A percentile compares a stretch with the other conserved stretches of the same genome.
phyloP scores from a whole-genome alignment of 148 eudicot species.

The Chenopodium quinoa region DNA sequence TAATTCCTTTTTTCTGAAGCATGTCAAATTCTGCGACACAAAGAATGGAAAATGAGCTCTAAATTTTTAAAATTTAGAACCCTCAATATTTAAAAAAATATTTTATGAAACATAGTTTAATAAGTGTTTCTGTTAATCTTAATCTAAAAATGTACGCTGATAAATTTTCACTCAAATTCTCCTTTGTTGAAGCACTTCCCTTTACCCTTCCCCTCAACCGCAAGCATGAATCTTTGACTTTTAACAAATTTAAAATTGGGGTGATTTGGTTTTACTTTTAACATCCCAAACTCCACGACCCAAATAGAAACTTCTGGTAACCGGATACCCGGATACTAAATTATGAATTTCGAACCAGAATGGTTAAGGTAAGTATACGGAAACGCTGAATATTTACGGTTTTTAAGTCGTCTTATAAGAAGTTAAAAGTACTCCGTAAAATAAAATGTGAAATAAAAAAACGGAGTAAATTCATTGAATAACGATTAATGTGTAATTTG shows the following conservation, averaged over 20 bases:
- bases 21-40: neutral
- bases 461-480: too few species aligned
- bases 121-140: too few species aligned
- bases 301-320: too few species aligned
- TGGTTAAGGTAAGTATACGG: too few species aligned
- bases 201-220: neutral
- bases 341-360: too few species aligned
- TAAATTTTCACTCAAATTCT: neutral
- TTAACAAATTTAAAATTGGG: neutral
- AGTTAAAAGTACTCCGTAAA: too few species aligned
- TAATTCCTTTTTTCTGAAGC: neutral
- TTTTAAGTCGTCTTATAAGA: too few species aligned
- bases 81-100: neutral
- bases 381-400: too few species aligned
- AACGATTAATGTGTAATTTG: too few species aligned
- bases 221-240: neutral
- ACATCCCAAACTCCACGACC: neutral
- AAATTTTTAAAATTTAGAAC: neutral
- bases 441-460: too few species aligned
- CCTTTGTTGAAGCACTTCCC: neutral
- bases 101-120: neutral
- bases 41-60: constrained; percentile 4
- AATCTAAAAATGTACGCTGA: neutral
- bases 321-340: too few species aligned
- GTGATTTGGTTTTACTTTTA: neutral